Evolutionary conservation across 2,329 filamentous ascomycete genomes (phyloP).

Genomic region (Epichloe amarillans): DNA sequence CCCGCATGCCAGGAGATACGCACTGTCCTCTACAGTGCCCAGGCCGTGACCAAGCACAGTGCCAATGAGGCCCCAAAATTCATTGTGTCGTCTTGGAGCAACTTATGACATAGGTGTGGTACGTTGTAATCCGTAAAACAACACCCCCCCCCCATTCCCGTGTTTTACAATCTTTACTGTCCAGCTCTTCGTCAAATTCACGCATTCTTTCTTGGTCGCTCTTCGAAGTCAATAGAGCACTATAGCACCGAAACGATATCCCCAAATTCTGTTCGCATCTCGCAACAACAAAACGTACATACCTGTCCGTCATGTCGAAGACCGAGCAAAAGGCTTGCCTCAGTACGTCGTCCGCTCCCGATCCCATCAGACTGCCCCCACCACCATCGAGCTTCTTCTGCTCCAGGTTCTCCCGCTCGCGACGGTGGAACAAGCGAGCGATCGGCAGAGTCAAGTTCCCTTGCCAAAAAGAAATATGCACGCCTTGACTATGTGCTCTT

Average conservation of each 20-base stretch:
- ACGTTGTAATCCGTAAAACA: neutral
- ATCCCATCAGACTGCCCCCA: conserved; percentile 15
- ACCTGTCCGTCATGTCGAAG: conserved; percentile 31
- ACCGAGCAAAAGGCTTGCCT: conserved; percentile 48
- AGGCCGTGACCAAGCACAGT: neutral
- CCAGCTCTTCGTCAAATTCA: conserved; percentile 3
- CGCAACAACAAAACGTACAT: neutral
- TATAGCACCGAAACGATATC: neutral
- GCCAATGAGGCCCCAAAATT: neutral
- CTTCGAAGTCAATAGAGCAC: conserved; percentile 1
- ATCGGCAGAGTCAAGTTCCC: neutral
- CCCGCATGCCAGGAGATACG: neutral
- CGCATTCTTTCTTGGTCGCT: neutral
- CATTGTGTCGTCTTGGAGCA: neutral
- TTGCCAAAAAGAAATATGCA: neutral
- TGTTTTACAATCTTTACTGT: neutral
- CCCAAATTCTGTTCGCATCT: neutral
- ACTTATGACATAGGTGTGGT: neutral
- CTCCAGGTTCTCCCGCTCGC: conserved; percentile 5
- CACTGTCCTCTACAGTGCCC: accelerated
- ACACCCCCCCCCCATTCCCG: conserved; percentile 3
- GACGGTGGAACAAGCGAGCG: conserved; percentile 5
- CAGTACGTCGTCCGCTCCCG: conserved; percentile 36
- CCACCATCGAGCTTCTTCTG: conserved; percentile 5
- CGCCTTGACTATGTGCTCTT: conserved; percentile 28